Evolutionary conservation across 2,329 filamentous ascomycete genomes (phyloP).

Genomic region (Colletotrichum gigasporum): DNA sequence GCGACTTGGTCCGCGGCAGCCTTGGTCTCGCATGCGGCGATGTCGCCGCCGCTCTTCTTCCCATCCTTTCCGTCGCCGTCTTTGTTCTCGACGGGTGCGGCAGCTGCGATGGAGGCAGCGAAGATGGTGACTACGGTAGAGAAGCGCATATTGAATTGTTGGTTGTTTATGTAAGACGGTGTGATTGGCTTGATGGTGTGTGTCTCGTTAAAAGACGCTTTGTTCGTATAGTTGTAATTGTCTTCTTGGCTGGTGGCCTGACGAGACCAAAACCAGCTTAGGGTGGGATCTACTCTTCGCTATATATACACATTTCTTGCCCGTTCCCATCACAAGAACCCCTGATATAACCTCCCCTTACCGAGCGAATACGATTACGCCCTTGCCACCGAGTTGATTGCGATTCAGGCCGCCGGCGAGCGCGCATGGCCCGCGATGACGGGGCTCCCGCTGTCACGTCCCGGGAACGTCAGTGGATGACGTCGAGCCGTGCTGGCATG

Average conservation of each 20-base stretch:
- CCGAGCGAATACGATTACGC: slow-evolving; percentile 19
- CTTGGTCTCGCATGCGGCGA: slow-evolving; percentile 6
- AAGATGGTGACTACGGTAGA: slow-evolving; percentile 23
- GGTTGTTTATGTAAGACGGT: background rate
- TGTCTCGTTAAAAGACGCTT: too few relatives aligned
- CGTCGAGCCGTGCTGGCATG: background rate
- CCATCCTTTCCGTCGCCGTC: background rate
- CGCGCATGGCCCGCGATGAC: background rate
- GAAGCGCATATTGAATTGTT: slow-evolving; percentile 42
- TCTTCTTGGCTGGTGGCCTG: too few relatives aligned
- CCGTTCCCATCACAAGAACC: too few relatives aligned
- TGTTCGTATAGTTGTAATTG: too few relatives aligned
- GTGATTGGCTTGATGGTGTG: too few relatives aligned
- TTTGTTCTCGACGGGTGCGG: background rate
- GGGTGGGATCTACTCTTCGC: too few relatives aligned
- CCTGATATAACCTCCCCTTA: too few relatives aligned
- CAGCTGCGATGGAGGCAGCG: background rate
- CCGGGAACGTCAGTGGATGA: slow-evolving; percentile 2
- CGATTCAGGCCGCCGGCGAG: background rate
- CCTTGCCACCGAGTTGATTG: background rate
- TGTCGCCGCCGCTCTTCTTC: background rate
- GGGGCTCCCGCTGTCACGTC: slow-evolving; percentile 4
- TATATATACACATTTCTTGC: slow-evolving; percentile 2
- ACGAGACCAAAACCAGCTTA: too few relatives aligned
- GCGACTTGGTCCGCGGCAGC: slow-evolving; percentile 3